Base-by-base conservation (phyloP, 371 early-diverging fungal species). In the Amoeboaphelidium occidentale region DNA sequence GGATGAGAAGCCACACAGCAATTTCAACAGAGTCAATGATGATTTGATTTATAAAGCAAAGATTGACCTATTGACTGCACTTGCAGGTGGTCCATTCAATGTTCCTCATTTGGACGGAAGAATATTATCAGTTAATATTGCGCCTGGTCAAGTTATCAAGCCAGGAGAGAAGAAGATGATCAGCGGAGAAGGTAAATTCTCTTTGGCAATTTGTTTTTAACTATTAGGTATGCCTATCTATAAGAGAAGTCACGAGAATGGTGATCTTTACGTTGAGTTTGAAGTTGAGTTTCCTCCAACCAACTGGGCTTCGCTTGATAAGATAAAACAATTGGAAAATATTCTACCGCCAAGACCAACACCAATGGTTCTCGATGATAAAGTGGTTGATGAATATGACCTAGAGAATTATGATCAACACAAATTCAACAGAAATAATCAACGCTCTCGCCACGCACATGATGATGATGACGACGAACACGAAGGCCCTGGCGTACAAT, bases 31-130 rank as follows among this genome's bases (percentile, higher is more conserved):
- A 50, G 68, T 71, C 53, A 86, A 84, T 46, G 60, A 82, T 51
- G 70, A 93, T 60, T 63, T 97, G 47, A 78, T 80, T 55, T 70
- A 75, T 49, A 76, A 81, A 45, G 76, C 77, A 46, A 72, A 87
- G 65, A 78, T 93, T 53, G 89, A 89, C 57, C 69, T 93, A 50
- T 55, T 88, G 42, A 88, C 91, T 13, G 91, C 92, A 17, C 71
- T 93, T 51, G 81, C 87, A 45, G 94, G 93, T 54, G 92, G 92
- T 50, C 71, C 78, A 57, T 72, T 89, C 54, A 67, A 75, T 55
- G 78, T 93, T 55, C 65, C 73, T 55, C 92, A 91, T 61, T 64
- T 93, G 48, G 92, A 93, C 56, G 84, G 83, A 58, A 76, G 91
- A 44, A 70, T 78, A n/a, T 69, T 94, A 42, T 65, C 78, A 51